Base-by-base conservation (phyloP, 139 green algal genomes). In the Limnomonas spitsbergensis region DNA sequence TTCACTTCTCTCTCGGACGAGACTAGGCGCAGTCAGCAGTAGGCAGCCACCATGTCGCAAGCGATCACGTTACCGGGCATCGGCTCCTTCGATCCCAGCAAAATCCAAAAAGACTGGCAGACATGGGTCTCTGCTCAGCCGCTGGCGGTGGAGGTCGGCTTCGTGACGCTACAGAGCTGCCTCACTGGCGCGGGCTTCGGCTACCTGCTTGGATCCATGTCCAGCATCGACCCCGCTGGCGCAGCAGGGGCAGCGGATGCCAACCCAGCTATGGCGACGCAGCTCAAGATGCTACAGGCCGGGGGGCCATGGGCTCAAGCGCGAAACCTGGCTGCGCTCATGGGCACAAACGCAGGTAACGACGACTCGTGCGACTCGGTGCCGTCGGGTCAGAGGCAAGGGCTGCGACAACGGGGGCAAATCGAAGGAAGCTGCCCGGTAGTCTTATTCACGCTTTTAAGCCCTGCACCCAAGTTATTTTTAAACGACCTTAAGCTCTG, bases 261-360 rank as follows among this genome's bases (percentile, higher is more conserved):
- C 0, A 70, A 67, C 24, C 69, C 78, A 2, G 75, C 88, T 6
- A 76, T 88, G n/a, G 37, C 70, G 3, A 76, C 82, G n/a, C 83
- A 89, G 71, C 74, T 92, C 39, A 70, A 79, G 39, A 81, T 81
- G 29, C 81, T 94, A 76, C 84, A 93, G 73, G 80, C 85, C 39
- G 91, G 86, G 0, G 89, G 91, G 1, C 93, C 93, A 0, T 83
- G 88, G 84, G 85, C 78, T 3, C 89, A 96, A 70, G 94, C 94
- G 1, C 82, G 90, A 34, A 98, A 98, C 73, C 94, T 98, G 82
- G 94, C 89, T 4, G 93, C 97, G 31, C 92, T 98, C 73, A 98
- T 92, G 24, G 94, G 94, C 29, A 89, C 97, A 0, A 96, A 98
- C 73, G 85, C 91, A 35, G 93, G 47, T 61, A 29, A 14, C 14